These are phyloP conservation scores for Blastobotrys americana DNA, from an alignment of 805 yeast genomes.

Conservation along the genomic window DNA sequence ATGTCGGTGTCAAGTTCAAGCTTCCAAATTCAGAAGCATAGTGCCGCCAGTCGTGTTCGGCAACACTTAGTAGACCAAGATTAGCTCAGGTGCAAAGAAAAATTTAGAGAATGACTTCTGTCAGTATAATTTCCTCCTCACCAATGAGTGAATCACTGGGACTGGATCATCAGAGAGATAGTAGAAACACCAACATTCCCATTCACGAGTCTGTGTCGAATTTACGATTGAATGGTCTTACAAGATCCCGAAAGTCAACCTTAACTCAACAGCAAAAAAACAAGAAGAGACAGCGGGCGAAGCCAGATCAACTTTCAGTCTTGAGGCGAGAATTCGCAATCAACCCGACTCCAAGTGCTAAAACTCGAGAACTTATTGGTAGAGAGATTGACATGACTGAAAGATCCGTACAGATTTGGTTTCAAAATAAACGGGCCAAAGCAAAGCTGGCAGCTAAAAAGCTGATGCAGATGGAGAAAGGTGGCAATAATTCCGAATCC, in stretches of 20 bases:
- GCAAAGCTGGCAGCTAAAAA: conserved; percentile 2
- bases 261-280: conserved; percentile 23
- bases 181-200: not conserved
- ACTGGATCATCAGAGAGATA: not conserved
- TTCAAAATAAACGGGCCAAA: conserved; percentile 78
- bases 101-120: too few relatives aligned
- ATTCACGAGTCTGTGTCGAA: too few relatives aligned
- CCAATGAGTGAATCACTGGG: not conserved
- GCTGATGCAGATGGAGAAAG: too few relatives aligned
- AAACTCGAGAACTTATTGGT: conserved; percentile 17
- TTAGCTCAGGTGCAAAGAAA: too few relatives aligned
- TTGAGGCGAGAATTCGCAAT: conserved; percentile 15
- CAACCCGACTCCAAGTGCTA: conserved; percentile 21
- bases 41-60: too few relatives aligned
- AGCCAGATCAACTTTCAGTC: conserved; percentile 17
- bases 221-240: too few relatives aligned
- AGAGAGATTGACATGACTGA: conserved; percentile 27
- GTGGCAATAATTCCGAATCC: not conserved
- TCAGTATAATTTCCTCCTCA: not conserved
- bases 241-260: conserved; percentile 14
- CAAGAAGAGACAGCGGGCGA: conserved; percentile 22
- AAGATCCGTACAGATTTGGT: conserved; percentile 97
- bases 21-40: not conserved
- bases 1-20: not conserved
- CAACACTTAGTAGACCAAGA: too few relatives aligned